These are phyloP conservation scores for Neofusicoccum sp. DNA, from an alignment of 2,329 filamentous ascomycete species.

Conservation along the genomic window DNA sequence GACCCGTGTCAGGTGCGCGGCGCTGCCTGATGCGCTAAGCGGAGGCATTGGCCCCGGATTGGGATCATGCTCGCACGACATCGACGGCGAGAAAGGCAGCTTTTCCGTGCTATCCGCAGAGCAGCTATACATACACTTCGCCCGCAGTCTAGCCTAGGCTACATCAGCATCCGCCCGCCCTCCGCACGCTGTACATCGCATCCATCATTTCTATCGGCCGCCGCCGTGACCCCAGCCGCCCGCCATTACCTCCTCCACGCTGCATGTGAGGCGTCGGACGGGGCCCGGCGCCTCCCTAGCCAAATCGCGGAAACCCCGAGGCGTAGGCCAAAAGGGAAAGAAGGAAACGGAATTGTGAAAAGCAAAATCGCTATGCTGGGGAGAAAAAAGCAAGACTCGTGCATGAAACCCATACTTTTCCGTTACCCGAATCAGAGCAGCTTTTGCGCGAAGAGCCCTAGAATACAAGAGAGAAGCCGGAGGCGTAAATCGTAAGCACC, in stretches of 20 bases:
- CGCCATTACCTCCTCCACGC: conserved; percentile 14
- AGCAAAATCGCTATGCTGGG: conserved; percentile 20
- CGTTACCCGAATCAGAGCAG: conserved; percentile 19
- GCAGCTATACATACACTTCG: conserved; percentile 10
- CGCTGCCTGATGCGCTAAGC: conserved; percentile 3
- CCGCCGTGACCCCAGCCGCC: background rate
- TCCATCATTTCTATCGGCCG: conserved; percentile 2
- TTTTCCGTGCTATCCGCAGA: background rate
- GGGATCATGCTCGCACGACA: background rate
- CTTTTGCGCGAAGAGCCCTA: conserved; percentile 18
- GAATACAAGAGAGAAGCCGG: conserved; percentile 20
- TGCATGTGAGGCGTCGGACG: background rate
- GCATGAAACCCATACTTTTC: conserved; percentile 19
- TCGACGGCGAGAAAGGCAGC: background rate
- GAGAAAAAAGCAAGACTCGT: conserved; percentile 18
- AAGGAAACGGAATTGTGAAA: conserved; percentile 16
- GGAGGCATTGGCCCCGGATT: background rate
- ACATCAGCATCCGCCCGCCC: background rate
- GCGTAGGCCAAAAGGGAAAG: conserved; percentile 14
- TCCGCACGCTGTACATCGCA: conserved; percentile 2
- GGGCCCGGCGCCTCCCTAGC: background rate
- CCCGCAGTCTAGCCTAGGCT: conserved; percentile 1
- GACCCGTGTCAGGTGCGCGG: conserved; percentile 14
- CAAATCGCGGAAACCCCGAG: conserved; percentile 8
- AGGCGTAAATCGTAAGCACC: conserved; percentile 20